Percentiles rank a stretch among this genome's conserved stretches.
phyloP scores from a whole-genome alignment of 208 protist genomes.

The Wallacemonas collosoma region DNA sequence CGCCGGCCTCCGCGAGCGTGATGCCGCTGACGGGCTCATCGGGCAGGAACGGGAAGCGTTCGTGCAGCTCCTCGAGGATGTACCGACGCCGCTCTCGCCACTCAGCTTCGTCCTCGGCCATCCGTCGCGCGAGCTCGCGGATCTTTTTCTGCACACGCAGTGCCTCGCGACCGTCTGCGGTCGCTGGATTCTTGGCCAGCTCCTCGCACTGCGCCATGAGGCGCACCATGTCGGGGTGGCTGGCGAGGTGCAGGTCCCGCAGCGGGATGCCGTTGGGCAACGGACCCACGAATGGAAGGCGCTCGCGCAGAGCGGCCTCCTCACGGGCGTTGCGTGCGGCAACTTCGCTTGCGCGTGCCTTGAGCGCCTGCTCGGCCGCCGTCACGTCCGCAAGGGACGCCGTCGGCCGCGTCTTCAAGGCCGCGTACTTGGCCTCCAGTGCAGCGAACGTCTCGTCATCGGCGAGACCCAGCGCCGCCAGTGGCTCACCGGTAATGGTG shows the following conservation, averaged over 20 bases:
- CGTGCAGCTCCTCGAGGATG: conserved; percentile 34
- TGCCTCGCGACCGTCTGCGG: conserved; percentile 26
- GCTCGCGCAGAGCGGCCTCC: conserved; percentile 28
- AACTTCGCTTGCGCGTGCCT: conserved; percentile 23
- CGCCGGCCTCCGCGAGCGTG: conserved; percentile 35
- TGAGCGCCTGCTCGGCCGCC: conserved; percentile 29
- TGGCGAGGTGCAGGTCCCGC: conserved; percentile 34
- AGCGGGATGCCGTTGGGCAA: conserved; percentile 33
- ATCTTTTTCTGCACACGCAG: conserved; percentile 51
- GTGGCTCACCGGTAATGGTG: conserved; percentile 14
- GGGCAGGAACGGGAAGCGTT: conserved; percentile 43
- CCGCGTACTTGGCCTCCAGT: conserved; percentile 21
- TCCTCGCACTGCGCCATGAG: conserved; percentile 40
- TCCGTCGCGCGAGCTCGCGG: conserved; percentile 27
- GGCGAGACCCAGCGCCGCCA: conserved; percentile 17
- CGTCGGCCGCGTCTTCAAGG: neutral
- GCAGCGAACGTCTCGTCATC: conserved; percentile 25
- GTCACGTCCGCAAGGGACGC: conserved; percentile 5
- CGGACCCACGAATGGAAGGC: conserved; percentile 34
- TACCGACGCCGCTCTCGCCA: conserved; percentile 23
- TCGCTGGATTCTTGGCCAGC: conserved; percentile 30
- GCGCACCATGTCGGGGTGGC: conserved; percentile 27
- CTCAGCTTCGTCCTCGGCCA: conserved; percentile 42
- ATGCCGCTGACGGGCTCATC: conserved; percentile 45
- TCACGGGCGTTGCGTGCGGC: conserved; percentile 18